These are phyloP conservation scores for Cutaneotrichosporon sp. DNA, from an alignment of 1,284 basidiomycete species.

Conservation along the genomic window DNA sequence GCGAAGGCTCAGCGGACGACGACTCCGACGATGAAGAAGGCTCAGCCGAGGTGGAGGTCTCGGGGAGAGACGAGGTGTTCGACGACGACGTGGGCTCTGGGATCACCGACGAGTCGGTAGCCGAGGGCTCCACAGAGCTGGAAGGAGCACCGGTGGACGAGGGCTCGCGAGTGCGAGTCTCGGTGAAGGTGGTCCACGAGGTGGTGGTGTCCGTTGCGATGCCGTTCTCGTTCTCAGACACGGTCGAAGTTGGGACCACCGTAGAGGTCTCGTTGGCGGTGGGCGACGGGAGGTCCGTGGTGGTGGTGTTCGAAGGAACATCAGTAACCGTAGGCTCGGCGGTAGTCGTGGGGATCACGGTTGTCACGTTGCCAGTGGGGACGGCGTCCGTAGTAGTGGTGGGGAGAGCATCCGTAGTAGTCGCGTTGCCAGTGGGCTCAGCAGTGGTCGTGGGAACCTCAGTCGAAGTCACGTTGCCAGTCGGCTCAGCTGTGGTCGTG, in stretches of 20 bases:
- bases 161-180: constrained; percentile 28
- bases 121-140: constrained; percentile 10
- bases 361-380: constrained; percentile 3
- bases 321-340: too few relatives aligned
- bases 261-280: constrained; percentile 1
- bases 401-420: background rate
- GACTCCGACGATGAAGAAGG: background rate
- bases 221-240: constrained; percentile 33
- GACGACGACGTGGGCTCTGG: constrained; percentile 1
- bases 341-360: constrained; percentile 11
- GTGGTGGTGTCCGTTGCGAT: constrained; percentile 36
- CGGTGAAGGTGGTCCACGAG: constrained; percentile 28
- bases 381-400: too few relatives aligned
- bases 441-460: background rate
- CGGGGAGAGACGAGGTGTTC: background rate
- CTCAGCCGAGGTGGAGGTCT: constrained; percentile 1
- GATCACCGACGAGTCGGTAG: constrained; percentile 18
- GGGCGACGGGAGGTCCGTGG: background rate
- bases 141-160: constrained; percentile 1
- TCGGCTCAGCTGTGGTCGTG: background rate
- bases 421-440: background rate
- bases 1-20: background rate
- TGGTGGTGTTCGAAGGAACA: background rate
- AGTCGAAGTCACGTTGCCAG: background rate
- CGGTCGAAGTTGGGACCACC: background rate